A percentile compares a stretch with the other conserved stretches of the same genome.
Evolutionary conservation across 108 stramenopile species (phyloP).

Genomic region (Pseudonitzschia pungens): DNA sequence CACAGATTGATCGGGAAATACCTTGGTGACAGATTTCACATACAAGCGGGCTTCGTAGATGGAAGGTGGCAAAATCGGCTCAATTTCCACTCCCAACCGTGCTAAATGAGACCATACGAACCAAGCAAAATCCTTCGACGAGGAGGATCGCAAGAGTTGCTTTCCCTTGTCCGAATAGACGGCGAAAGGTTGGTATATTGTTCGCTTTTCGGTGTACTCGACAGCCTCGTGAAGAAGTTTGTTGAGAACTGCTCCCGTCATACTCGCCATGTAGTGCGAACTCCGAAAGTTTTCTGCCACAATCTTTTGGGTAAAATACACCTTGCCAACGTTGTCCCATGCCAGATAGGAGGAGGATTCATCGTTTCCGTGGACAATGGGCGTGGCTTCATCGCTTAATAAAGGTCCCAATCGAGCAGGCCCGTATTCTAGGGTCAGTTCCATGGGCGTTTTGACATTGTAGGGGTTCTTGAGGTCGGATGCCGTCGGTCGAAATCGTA

Average conservation of each 20-base stretch:
- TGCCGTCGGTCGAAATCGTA: constrained; percentile 60
- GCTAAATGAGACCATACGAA: constrained; percentile 67
- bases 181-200: constrained; percentile 84
- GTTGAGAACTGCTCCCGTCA: constrained; percentile 76
- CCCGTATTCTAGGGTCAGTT: constrained; percentile 83
- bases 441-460: constrained; percentile 46
- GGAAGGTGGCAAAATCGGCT: constrained; percentile 69
- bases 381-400: constrained; percentile 58
- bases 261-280: constrained; percentile 79
- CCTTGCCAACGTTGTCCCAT: constrained; percentile 76
- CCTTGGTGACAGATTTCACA: constrained; percentile 39
- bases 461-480: constrained; percentile 31
- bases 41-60: constrained; percentile 56
- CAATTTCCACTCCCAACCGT: constrained; percentile 65
- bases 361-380: constrained; percentile 45
- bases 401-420: constrained; percentile 61
- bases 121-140: constrained; percentile 67
- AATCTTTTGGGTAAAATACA: constrained; percentile 71
- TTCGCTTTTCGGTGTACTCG: constrained; percentile 50
- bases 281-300: constrained; percentile 37
- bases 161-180: constrained; percentile 37
- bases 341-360: constrained; percentile 31
- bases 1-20: constrained; percentile 14
- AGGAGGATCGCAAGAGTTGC: constrained; percentile 45
- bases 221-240: constrained; percentile 63